Evolutionary conservation across 1,284 basidiomycete species (phyloP).

Genomic region (Spongispora temasekensis): DNA sequence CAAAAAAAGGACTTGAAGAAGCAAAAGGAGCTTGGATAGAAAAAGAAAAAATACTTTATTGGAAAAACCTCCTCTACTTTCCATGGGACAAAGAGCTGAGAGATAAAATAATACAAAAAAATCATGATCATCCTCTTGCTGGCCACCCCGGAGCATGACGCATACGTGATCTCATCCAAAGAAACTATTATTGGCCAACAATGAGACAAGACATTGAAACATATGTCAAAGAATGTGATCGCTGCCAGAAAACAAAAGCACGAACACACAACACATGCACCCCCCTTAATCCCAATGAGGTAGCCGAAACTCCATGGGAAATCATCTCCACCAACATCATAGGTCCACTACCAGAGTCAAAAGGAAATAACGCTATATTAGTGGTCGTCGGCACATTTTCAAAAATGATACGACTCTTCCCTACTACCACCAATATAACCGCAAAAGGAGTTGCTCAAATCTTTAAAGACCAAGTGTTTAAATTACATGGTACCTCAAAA

Average conservation of each 20-base stretch:
- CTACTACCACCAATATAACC: no score
- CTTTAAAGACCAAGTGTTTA: no score
- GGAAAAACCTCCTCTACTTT: neutral
- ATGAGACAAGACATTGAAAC: neutral
- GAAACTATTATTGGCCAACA: neutral
- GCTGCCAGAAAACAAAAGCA: neutral
- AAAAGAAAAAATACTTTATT: neutral
- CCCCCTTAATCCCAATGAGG: neutral
- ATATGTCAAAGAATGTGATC: neutral
- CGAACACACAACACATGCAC: neutral
- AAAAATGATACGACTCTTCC: no score
- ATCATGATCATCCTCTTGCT: neutral
- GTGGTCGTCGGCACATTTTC: neutral
- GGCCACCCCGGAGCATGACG: neutral
- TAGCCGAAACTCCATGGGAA: neutral
- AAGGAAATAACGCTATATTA: slow-evolving; percentile 36
- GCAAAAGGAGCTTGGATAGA: neutral
- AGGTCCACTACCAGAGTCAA: neutral
- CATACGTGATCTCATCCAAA: neutral
- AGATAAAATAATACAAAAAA: neutral
- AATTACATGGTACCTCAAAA: no score
- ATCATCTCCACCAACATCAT: neutral
- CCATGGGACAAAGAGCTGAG: neutral
- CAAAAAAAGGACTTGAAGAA: neutral
- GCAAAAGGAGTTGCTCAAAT: no score